These are phyloP conservation scores for Xylaria palmicola DNA, from an alignment of 495 filamentous ascomycete species.

Conservation along the genomic window DNA sequence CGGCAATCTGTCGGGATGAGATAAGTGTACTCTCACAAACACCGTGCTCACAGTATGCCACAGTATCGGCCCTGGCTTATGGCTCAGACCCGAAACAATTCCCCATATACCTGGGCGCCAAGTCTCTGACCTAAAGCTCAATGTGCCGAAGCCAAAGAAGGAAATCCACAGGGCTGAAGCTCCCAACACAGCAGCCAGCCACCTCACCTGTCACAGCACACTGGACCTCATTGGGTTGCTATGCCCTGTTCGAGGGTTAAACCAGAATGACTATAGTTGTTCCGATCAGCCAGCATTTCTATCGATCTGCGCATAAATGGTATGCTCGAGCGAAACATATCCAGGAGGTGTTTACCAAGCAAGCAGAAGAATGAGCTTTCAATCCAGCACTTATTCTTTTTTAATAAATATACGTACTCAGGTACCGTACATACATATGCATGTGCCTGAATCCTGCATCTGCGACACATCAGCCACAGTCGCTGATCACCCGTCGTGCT, in stretches of 20 bases:
- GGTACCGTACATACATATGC: neutral
- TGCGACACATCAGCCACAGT: constrained; percentile 10
- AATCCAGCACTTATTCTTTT: too few species aligned
- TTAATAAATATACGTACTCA: too few species aligned
- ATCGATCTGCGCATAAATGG: too few species aligned
- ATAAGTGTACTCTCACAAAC: too few species aligned
- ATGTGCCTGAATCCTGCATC: constrained; percentile 8
- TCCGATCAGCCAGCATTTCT: too few species aligned
- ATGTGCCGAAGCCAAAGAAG: neutral
- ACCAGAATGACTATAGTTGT: too few species aligned
- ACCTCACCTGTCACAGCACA: neutral
- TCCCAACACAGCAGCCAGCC: neutral
- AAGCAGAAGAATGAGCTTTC: neutral
- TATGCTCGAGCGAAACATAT: neutral
- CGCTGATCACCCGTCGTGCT: constrained; percentile 10
- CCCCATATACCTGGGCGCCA: neutral
- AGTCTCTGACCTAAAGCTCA: neutral
- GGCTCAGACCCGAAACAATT: neutral
- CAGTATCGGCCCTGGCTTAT: neutral
- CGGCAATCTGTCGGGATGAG: too few species aligned
- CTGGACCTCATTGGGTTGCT: too few species aligned
- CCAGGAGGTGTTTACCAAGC: neutral
- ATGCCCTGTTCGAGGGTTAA: too few species aligned
- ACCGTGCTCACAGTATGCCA: neutral
- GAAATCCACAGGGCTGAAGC: constrained; percentile 12